Evolutionary conservation across 306 rosid genomes (phyloP), one percentile per base, ranked within the genome.

Genomic region (Sechiopsis laciniata): DNA sequence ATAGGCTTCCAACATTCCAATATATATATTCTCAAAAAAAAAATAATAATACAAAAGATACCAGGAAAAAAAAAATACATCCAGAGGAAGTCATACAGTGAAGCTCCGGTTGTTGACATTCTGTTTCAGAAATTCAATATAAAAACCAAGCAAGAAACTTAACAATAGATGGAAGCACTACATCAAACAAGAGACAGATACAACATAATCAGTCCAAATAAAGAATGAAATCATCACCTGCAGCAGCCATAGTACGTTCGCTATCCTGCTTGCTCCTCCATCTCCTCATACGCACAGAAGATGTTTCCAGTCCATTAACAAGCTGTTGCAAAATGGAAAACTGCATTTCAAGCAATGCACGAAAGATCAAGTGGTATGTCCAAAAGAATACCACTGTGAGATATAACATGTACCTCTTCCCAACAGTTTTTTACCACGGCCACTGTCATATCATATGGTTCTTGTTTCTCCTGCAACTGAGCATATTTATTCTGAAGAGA

Each of bases 371-470:
- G 9, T 5, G 40, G 56, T 21, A 48, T 68, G 56, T 20, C 73
- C 15, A 68, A 51, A 48, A 46, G 56, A 68, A 46, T 20, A 48
- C 17, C 17, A 48, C 32, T 46, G 40, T 46, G 6, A 68, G 37
- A 2, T 48, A 46, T 48, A 45, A 45, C 40, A 48, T 0, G 45
- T 79, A 91, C 99, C 96, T 91, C 77, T 72, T 87, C 84, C 96
- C 90, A 85, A 63, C 92, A 86, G 78, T 82, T 91, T 82, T 83
- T 85, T 76, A 86, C 96, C 73, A 83, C 91, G 0, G 81, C 46
- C 78, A 88, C 76, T 55, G 87, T 80, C 51, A 86, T 77, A 77
- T 80, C 92, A 82, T 84, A 77, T 26, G 97, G 88, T 73, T 78
- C 84, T 69, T 94, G 97, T 79, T 81, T 82, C 77, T 77, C 86